These are phyloP conservation scores for Aspergillus homomorphus DNA, from an alignment of 495 filamentous ascomycete species.

Conservation along the genomic window DNA sequence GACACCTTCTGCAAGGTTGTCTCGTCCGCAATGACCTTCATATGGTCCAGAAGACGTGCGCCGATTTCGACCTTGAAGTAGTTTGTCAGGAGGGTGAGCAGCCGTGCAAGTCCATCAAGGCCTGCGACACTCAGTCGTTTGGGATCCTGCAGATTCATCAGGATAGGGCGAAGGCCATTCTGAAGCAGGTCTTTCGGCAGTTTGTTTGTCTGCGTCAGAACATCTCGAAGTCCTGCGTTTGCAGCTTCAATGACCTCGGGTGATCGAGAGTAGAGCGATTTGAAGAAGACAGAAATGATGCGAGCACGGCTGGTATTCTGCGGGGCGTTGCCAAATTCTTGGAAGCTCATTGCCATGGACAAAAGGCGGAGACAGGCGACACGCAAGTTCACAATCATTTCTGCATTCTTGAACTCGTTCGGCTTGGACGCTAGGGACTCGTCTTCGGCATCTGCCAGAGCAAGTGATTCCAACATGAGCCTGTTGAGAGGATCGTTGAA, in stretches of 20 bases:
- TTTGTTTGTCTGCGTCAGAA: conserved; percentile 84
- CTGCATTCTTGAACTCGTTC: conserved; percentile 82
- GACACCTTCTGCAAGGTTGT: conserved; percentile 80
- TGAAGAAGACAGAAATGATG: conserved; percentile 96
- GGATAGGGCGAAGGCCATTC: conserved; percentile 86
- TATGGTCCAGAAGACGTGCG: conserved; percentile 81
- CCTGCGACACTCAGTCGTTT: conserved; percentile 85
- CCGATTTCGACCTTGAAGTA: conserved; percentile 99
- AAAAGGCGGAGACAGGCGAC: conserved; percentile 92
- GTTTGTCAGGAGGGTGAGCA: conserved; percentile 87
- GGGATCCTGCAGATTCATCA: conserved; percentile 93
- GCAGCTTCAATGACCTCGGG: conserved; percentile 91
- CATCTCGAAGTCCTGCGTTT: conserved; percentile 78
- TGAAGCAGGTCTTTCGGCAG: conserved; percentile 94
- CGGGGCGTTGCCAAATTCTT: conserved; percentile 71
- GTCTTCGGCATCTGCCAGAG: conserved; percentile 88
- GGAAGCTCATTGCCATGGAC: conserved; percentile 86
- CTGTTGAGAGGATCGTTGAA: conserved; percentile 90
- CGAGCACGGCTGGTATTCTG: conserved; percentile 73
- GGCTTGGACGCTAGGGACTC: conserved; percentile 82
- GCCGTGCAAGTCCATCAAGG: conserved; percentile 83
- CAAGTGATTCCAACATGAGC: conserved; percentile 86
- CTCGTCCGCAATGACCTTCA: conserved; percentile 85
- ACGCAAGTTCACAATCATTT: conserved; percentile 85
- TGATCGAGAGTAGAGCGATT: conserved; percentile 88